phyloP scores from a whole-genome alignment of 2,329 filamentous ascomycete genomes.

The Talaromyces amestolkiae region DNA sequence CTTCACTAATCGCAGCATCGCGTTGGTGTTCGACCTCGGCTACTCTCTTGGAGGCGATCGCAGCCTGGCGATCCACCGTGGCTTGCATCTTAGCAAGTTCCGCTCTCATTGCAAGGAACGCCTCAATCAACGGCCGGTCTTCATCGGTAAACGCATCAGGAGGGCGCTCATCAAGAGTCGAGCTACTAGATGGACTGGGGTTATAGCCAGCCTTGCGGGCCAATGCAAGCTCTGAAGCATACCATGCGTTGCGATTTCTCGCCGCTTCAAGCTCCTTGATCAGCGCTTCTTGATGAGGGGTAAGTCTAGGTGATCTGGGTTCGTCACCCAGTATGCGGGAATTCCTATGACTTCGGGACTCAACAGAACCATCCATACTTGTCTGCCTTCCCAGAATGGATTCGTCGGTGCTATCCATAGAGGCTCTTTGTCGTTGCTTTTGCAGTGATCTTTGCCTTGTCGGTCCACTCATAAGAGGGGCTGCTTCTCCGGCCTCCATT shows the following conservation, averaged over 20 bases:
- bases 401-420: slow-evolving; percentile 67
- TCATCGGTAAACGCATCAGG: slow-evolving; percentile 85
- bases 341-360: slow-evolving; percentile 39
- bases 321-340: slow-evolving; percentile 43
- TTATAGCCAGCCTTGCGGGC: slow-evolving; percentile 87
- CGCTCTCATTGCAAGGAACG: slow-evolving; percentile 82
- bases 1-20: slow-evolving; percentile 90
- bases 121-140: slow-evolving; percentile 87
- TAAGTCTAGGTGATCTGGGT: slow-evolving; percentile 46
- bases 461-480: slow-evolving; percentile 43
- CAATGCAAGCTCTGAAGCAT: slow-evolving; percentile 88
- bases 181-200: slow-evolving; percentile 66
- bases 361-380: slow-evolving; percentile 42
- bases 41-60: slow-evolving; percentile 81
- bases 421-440: slow-evolving; percentile 60
- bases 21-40: slow-evolving; percentile 93
- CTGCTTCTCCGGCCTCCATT: slow-evolving; percentile 48
- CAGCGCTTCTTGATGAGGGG: slow-evolving; percentile 58
- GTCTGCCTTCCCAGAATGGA: slow-evolving; percentile 45
- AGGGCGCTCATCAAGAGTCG: slow-evolving; percentile 71
- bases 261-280: slow-evolving; percentile 82
- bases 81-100: slow-evolving; percentile 87
- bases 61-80: slow-evolving; percentile 83
- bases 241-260: slow-evolving; percentile 91
- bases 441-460: slow-evolving; percentile 53